A percentile compares a stretch with the other conserved stretches of the same genome.
Conservation (phyloP, 2,329 filamentous ascomycete species). For the Clonostachys byssicola region DNA sequence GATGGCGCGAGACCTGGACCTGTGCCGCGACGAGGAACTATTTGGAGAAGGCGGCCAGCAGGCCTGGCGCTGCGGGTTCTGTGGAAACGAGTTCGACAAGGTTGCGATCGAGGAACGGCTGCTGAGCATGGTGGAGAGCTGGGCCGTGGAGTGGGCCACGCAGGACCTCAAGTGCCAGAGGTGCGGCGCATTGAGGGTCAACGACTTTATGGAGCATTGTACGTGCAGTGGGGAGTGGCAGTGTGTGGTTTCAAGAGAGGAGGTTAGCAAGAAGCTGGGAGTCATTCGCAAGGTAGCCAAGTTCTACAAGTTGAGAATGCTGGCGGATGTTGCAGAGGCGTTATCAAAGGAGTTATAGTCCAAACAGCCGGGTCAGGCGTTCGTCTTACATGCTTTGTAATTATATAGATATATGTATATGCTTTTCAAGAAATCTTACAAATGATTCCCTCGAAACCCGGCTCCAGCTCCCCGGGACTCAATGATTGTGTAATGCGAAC, state of each 20-base stretch:
- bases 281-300: conserved; percentile 73
- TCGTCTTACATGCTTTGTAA: no score
- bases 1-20: conserved; percentile 80
- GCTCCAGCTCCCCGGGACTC: no score
- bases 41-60: conserved; percentile 39
- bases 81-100: conserved; percentile 71
- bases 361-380: no score
- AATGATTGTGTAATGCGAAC: no score
- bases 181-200: conserved; percentile 71
- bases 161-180: conserved; percentile 82
- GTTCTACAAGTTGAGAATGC: conserved; percentile 78
- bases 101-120: conserved; percentile 80
- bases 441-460: no score
- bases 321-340: conserved; percentile 69
- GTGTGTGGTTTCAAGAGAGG: conserved; percentile 63
- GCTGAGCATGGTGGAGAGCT: conserved; percentile 69
- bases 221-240: conserved; percentile 86
- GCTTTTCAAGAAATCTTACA: no score
- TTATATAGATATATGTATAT: no score
- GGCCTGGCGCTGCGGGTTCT: conserved; percentile 72
- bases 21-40: conserved; percentile 85
- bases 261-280: conserved; percentile 58
- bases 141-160: conserved; percentile 75
- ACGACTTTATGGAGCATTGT: conserved; percentile 97
- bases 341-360: conserved; percentile 42